A percentile compares a stretch with the other conserved stretches of the same genome.
phyloP scores from a whole-genome alignment of 306 rosid species.

The Castanea mollissima region DNA sequence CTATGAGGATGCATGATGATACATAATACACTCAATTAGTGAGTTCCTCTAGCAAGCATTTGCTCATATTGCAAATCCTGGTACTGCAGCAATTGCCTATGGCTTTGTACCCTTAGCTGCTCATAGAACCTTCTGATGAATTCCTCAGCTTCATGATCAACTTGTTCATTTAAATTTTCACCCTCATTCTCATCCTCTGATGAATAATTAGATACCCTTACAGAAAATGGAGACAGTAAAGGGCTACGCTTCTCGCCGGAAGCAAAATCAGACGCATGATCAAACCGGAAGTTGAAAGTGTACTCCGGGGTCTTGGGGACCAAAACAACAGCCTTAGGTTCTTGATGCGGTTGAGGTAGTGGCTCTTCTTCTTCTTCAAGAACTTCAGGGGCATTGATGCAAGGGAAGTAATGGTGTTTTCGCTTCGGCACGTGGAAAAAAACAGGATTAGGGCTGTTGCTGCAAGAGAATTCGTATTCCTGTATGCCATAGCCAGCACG shows the following conservation, averaged over 20 bases:
- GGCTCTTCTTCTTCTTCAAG: constrained; percentile 12
- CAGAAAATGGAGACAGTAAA: constrained; percentile 38
- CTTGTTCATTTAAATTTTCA: constrained; percentile 23
- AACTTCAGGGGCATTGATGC: constrained; percentile 38
- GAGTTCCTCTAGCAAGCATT: constrained; percentile 1
- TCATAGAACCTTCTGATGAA: constrained; percentile 53
- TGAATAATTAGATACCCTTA: constrained; percentile 42
- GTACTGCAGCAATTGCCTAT: constrained; percentile 39
- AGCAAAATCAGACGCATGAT: constrained; percentile 23
- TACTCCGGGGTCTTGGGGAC: constrained; percentile 40
- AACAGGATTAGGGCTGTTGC: constrained; percentile 47
- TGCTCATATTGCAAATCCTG: constrained; percentile 16
- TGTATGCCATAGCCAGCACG: constrained; percentile 32
- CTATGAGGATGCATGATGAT: not conserved
- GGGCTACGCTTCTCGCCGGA: constrained; percentile 36
- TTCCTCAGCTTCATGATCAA: constrained; percentile 54
- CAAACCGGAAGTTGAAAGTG: constrained; percentile 27
- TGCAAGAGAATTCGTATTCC: constrained; percentile 53
- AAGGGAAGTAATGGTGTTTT: constrained; percentile 49
- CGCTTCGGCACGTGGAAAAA: constrained; percentile 44
- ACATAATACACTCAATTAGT: not conserved
- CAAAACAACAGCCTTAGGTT: constrained; percentile 21
- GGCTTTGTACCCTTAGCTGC: constrained; percentile 43
- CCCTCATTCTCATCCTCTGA: constrained; percentile 37
- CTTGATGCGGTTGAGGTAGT: not conserved